Evolutionary conservation across 2,329 filamentous ascomycete species (phyloP).

Genomic region (Verticillium nonalfalfae): DNA sequence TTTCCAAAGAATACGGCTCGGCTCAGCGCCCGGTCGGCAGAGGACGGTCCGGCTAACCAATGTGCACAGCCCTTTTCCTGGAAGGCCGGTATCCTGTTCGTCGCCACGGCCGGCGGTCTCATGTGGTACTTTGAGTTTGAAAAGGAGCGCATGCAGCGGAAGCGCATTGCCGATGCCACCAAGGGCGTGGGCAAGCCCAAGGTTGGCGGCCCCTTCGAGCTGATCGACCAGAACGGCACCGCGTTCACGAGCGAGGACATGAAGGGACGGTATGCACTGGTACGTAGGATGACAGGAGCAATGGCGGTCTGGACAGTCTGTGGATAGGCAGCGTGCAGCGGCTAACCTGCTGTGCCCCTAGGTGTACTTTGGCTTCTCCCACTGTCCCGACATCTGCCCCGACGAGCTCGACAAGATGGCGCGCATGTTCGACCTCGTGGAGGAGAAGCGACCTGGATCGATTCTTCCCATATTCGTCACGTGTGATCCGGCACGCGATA

Average conservation of each 20-base stretch:
- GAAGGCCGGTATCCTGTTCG: constrained; percentile 82
- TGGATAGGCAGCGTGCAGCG: background rate
- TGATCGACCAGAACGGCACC: constrained; percentile 76
- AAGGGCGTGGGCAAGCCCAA: constrained; percentile 92
- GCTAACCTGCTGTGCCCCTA: constrained; percentile 25
- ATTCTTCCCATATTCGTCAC: constrained; percentile 86
- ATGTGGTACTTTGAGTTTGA: constrained; percentile 91
- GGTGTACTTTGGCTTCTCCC: constrained; percentile 98
- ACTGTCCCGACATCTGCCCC: constrained; percentile 97
- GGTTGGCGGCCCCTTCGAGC: constrained; percentile 79
- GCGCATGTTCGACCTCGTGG: constrained; percentile 75
- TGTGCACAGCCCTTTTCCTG: constrained; percentile 75
- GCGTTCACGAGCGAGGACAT: constrained; percentile 73
- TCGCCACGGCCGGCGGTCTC: constrained; percentile 69
- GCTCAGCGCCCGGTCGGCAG: too few species aligned
- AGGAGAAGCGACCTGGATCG: constrained; percentile 40
- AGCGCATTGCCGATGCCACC: constrained; percentile 81
- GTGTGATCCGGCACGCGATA: constrained; percentile 90
- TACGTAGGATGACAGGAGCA: constrained; percentile 18
- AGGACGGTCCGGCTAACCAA: background rate
- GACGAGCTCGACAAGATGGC: constrained; percentile 99
- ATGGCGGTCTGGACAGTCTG: too few species aligned
- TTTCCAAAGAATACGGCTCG: background rate
- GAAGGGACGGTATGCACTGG: constrained; percentile 79
- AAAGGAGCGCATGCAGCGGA: constrained; percentile 84